These are phyloP conservation scores for Coemansia sp. DNA, from an alignment of 192 early-diverging fungal genomes.

Conservation along the genomic window DNA sequence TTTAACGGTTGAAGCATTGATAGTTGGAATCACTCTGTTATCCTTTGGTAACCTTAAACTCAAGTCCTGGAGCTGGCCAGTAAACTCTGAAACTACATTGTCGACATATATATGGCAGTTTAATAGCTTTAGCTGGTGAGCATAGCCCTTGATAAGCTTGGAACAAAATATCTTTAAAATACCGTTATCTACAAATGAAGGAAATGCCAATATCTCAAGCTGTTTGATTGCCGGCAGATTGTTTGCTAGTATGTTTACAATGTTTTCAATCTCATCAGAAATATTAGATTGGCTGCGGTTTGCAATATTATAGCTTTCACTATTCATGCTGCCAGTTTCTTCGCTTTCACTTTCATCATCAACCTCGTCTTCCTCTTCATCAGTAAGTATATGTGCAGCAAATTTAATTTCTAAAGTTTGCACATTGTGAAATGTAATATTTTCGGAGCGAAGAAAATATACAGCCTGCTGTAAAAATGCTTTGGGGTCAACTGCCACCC, in stretches of 20 bases:
- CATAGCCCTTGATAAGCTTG: neutral
- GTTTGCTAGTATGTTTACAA: neutral
- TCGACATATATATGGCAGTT: neutral
- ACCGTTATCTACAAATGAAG: neutral
- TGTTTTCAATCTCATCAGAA: neutral
- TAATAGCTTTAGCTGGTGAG: neutral
- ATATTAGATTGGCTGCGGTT: neutral
- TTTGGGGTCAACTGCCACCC: neutral
- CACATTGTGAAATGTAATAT: conserved; percentile 3
- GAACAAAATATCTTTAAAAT: neutral
- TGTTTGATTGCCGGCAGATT: neutral
- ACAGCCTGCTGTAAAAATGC: neutral
- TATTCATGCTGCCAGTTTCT: neutral
- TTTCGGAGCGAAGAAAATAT: neutral
- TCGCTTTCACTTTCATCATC: neutral
- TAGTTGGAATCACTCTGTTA: neutral
- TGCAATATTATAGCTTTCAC: neutral
- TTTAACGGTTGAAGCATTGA: neutral
- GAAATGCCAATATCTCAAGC: neutral
- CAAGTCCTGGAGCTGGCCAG: neutral
- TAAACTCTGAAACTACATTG: neutral
- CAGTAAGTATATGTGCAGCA: neutral
- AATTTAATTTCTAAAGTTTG: neutral
- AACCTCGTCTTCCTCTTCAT: neutral
- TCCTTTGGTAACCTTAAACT: neutral